These are phyloP conservation scores for Macrophomina tecta DNA, from an alignment of 2,329 filamentous ascomycete species.

Conservation along the genomic window DNA sequence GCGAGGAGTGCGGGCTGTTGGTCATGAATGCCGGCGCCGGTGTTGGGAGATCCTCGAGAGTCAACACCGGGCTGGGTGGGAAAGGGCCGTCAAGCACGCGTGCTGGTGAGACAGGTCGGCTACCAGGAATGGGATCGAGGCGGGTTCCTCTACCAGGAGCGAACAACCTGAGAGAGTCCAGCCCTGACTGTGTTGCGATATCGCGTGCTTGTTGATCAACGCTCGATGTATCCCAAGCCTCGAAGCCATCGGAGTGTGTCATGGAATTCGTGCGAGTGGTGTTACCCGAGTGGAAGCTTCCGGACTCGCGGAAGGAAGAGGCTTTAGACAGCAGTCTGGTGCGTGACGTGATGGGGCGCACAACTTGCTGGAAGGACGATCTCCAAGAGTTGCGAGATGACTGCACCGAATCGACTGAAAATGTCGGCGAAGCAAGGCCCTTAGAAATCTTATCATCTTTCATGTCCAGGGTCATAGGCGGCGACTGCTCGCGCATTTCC, in stretches of 20 bases:
- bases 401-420: slow-evolving; percentile 42
- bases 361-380: slow-evolving; percentile 46
- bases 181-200: slow-evolving; percentile 57
- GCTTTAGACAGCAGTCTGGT: slow-evolving; percentile 36
- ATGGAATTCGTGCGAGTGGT: slow-evolving; percentile 31
- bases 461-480: slow-evolving; percentile 34
- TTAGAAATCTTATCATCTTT: background rate
- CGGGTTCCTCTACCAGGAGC: slow-evolving; percentile 54
- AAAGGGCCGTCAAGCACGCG: slow-evolving; percentile 62
- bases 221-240: slow-evolving; percentile 75
- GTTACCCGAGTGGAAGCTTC: slow-evolving; percentile 41
- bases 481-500: slow-evolving; percentile 38
- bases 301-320: slow-evolving; percentile 40
- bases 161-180: slow-evolving; percentile 35
- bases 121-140: slow-evolving; percentile 74
- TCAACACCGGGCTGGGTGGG: slow-evolving; percentile 28
- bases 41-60: slow-evolving; percentile 25
- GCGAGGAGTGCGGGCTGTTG: slow-evolving; percentile 39
- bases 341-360: slow-evolving; percentile 46
- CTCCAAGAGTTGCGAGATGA: slow-evolving; percentile 43
- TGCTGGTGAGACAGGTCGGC: slow-evolving; percentile 69
- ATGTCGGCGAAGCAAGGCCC: slow-evolving; percentile 42
- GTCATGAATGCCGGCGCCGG: slow-evolving; percentile 20
- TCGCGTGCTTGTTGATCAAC: slow-evolving; percentile 69
- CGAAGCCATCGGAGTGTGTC: slow-evolving; percentile 65